Percentiles rank a stretch among this genome's conserved stretches.
These are phyloP conservation scores for Penicillium longicatenatum DNA, from an alignment of 495 filamentous ascomycete genomes.

Conservation along the genomic window DNA sequence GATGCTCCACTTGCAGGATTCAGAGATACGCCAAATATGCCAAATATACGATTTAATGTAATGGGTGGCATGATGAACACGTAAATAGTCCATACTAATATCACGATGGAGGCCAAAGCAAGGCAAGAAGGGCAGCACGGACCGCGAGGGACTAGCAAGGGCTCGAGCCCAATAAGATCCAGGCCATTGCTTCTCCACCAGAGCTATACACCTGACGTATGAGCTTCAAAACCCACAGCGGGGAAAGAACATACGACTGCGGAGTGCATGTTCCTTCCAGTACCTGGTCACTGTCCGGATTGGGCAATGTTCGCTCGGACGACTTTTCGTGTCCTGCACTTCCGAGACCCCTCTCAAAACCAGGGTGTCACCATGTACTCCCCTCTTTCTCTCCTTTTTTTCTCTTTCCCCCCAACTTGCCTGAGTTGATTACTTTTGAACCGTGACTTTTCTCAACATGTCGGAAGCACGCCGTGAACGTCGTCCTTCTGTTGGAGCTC, in stretches of 20 bases:
- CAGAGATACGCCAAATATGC: background rate
- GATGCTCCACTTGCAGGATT: background rate
- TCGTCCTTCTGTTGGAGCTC: constrained; percentile 76
- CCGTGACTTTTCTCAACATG: constrained; percentile 15
- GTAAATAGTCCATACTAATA: background rate
- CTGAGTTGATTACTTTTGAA: background rate
- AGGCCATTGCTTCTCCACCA: background rate
- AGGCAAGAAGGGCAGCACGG: background rate
- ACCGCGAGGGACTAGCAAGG: background rate
- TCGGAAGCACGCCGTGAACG: constrained; percentile 54
- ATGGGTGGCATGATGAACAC: background rate
- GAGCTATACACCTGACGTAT: background rate
- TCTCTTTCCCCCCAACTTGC: constrained; percentile 6
- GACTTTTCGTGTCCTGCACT: constrained; percentile 11
- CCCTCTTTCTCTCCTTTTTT: constrained; percentile 21
- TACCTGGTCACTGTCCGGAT: constrained; percentile 7
- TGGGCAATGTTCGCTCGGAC: constrained; percentile 13
- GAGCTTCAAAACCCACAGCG: background rate
- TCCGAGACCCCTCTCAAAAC: constrained; percentile 12
- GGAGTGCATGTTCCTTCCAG: background rate
- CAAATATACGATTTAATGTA: background rate
- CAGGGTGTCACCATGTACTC: constrained; percentile 10
- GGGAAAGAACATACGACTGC: constrained; percentile 1
- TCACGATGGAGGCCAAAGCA: background rate
- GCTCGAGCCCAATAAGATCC: background rate